phyloP scores from a whole-genome alignment of 2,329 filamentous ascomycete species.

The Fusarium duplospermum region DNA sequence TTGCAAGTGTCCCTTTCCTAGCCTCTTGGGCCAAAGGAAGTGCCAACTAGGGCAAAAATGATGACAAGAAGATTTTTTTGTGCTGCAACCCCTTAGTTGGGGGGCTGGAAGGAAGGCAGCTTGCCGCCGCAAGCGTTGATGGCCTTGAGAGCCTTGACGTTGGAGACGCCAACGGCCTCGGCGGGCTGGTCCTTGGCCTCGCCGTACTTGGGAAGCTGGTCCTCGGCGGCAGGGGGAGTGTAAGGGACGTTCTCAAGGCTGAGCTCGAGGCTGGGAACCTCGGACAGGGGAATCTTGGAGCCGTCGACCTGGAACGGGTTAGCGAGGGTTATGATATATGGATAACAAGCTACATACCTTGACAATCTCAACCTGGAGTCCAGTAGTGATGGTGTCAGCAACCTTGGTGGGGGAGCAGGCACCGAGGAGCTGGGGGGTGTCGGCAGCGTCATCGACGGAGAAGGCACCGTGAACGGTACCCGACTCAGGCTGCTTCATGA shows the following conservation, averaged over 20 bases:
- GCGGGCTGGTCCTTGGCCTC: constrained; percentile 29
- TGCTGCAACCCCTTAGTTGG: constrained; percentile 17
- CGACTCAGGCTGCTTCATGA: constrained; percentile 51
- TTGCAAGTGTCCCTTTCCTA: constrained; percentile 34
- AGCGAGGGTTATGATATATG: neutral
- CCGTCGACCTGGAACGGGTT: constrained; percentile 47
- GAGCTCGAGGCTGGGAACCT: constrained; percentile 51
- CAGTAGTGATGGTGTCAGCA: constrained; percentile 41
- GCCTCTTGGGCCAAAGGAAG: neutral
- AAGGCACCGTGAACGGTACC: constrained; percentile 50
- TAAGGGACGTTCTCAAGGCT: constrained; percentile 44
- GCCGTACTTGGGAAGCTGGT: constrained; percentile 46
- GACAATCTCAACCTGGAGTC: constrained; percentile 49
- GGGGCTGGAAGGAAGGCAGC: constrained; percentile 34
- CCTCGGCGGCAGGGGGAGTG: constrained; percentile 38
- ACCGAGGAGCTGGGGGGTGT: constrained; percentile 63
- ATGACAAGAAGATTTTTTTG: constrained; percentile 15
- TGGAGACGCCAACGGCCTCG: constrained; percentile 31
- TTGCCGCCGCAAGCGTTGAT: constrained; percentile 32
- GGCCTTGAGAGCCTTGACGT: constrained; percentile 31
- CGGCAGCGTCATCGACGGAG: constrained; percentile 72
- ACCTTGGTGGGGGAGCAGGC: constrained; percentile 35
- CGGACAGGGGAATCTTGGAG: constrained; percentile 50
- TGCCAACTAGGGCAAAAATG: neutral
- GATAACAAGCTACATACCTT: constrained; percentile 41